Conservation (phyloP, 352 stramenopile species). For the Globisporangium camurandrum region DNA sequence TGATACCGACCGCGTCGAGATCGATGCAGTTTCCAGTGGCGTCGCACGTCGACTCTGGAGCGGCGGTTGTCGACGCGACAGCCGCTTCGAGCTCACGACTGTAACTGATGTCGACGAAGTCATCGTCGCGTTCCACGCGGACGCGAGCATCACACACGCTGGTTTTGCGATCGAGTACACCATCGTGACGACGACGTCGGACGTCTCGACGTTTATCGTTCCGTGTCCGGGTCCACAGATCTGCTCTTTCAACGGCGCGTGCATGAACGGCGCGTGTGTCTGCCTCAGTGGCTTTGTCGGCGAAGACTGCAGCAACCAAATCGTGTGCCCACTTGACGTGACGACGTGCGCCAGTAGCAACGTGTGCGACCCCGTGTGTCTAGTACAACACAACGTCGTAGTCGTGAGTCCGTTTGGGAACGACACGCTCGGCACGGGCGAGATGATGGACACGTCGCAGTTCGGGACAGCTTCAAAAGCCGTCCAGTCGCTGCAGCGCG, state of each 20-base stretch:
- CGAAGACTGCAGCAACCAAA: conserved; percentile 54
- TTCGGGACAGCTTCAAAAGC: conserved; percentile 45
- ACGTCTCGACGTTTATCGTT: conserved; percentile 4
- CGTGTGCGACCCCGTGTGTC: conserved; percentile 48
- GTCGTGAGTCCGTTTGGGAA: conserved; percentile 41
- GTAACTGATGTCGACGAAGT: conserved; percentile 20
- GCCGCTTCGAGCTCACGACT: conserved; percentile 32
- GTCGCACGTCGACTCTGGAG: conserved; percentile 25
- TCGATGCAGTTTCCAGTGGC: conserved; percentile 14
- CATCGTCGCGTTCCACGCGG: conserved; percentile 28
- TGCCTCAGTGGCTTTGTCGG: conserved; percentile 55
- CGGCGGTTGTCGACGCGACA: conserved; percentile 39
- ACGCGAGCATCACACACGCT: conserved; percentile 29
- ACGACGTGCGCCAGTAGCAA: conserved; percentile 16
- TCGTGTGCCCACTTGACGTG: conserved; percentile 32
- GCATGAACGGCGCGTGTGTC: conserved; percentile 27
- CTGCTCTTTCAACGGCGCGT: conserved; percentile 45
- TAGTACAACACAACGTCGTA: conserved; percentile 24
- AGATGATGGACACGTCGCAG: conserved; percentile 39
- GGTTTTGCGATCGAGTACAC: conserved; percentile 43
- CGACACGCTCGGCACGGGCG: conserved; percentile 42
- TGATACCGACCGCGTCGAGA: conserved; percentile 34
- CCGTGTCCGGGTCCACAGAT: conserved; percentile 30
- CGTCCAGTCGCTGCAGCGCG: conserved; percentile 31
- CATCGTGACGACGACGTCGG: conserved; percentile 6